Conservation (phyloP, 352 stramenopile species). For the Pythium insidiosum region DNA sequence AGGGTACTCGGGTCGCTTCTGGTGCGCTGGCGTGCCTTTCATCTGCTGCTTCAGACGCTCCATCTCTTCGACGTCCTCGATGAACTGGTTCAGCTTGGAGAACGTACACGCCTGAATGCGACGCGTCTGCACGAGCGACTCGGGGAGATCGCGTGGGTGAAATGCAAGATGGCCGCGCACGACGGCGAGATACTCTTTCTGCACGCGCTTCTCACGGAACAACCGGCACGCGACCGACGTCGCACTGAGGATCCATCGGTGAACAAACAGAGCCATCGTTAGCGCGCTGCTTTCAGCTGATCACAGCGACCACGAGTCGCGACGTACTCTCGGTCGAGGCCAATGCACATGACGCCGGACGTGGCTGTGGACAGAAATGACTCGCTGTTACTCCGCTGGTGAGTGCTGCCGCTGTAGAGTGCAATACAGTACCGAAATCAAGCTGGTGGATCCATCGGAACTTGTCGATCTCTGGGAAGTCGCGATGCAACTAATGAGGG, state of each 20-base stretch:
- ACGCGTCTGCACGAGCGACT: conserved; percentile 3
- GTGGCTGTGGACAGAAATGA: conserved; percentile 33
- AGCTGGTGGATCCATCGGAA: conserved; percentile 88
- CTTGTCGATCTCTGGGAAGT: conserved; percentile 70
- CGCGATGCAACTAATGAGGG: conserved; percentile 35
- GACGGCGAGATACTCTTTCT: conserved; percentile 84
- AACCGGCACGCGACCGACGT: conserved; percentile 54
- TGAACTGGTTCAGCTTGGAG: conserved; percentile 55
- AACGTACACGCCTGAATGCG: conserved; percentile 35
- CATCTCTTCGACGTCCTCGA: conserved; percentile 67
- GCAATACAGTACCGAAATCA: conserved; percentile 56
- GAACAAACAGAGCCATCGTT: no score
- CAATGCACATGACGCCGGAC: conserved; percentile 78
- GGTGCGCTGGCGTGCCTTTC: conserved; percentile 36
- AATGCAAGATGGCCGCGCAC: conserved; percentile 65
- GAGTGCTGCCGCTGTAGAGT: no score
- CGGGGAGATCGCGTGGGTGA: conserved; percentile 25
- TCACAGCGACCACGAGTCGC: no score
- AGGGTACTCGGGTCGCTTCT: conserved; percentile 41
- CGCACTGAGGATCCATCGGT: conserved; percentile 25
- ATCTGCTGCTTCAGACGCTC: conserved; percentile 42
- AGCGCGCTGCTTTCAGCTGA: no score
- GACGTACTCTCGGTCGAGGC: conserved; percentile 56
- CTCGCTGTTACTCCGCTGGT: no score
- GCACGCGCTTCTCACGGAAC: conserved; percentile 70